Evolutionary conservation across 208 protist genomes (phyloP).

Genomic region (Trichomonas vaginalis): DNA sequence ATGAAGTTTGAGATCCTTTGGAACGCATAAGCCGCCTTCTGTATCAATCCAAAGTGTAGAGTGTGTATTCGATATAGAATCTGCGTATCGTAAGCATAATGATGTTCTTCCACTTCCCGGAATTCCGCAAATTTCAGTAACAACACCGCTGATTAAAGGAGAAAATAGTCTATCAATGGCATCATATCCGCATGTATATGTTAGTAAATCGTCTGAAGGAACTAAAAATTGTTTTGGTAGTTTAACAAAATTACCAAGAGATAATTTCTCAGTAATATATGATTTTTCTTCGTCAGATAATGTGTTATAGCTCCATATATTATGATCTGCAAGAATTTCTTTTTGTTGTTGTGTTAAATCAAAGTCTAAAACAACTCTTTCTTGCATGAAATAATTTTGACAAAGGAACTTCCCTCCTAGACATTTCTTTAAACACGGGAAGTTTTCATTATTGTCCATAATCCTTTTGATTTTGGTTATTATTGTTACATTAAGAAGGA

Average conservation of each 20-base stretch:
- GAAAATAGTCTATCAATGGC: neutral
- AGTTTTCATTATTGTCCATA: too few species aligned
- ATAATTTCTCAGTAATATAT: neutral
- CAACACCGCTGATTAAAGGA: neutral
- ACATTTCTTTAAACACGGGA: too few species aligned
- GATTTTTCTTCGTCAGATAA: neutral
- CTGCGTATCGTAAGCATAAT: neutral
- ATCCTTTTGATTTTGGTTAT: too few species aligned
- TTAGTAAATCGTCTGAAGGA: neutral
- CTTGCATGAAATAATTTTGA: neutral
- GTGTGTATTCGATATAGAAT: neutral
- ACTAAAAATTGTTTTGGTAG: neutral
- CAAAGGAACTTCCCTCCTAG: neutral
- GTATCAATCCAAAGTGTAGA: slow-evolving; percentile 3
- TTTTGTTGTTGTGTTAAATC: neutral
- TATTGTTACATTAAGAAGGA: neutral
- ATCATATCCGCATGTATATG: neutral
- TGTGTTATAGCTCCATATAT: neutral
- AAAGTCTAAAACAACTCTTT: neutral
- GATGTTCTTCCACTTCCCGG: neutral
- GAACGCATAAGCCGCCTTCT: neutral
- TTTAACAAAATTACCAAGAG: neutral
- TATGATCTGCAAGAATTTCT: neutral
- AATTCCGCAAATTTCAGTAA: neutral
- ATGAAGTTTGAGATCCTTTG: neutral